These are phyloP conservation scores for Musa balbisiana DNA, from an alignment of 202 grass and related monocot species.

Conservation along the genomic window DNA sequence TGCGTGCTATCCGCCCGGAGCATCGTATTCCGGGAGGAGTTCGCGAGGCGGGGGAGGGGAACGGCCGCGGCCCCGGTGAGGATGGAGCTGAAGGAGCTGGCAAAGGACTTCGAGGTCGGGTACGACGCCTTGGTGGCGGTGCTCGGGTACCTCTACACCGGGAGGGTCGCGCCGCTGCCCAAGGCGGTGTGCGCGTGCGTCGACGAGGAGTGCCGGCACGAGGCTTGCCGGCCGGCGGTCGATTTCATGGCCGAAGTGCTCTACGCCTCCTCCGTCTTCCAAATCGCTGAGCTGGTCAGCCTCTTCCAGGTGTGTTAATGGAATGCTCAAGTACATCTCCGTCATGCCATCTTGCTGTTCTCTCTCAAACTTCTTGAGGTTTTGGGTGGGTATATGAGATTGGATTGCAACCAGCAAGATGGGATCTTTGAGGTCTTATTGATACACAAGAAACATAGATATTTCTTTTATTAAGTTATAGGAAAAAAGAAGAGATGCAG, in stretches of 20 bases:
- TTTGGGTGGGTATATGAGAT: too few species aligned
- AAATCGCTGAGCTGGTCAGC: slow-evolving; percentile 73
- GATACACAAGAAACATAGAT: too few species aligned
- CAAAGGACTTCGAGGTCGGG: slow-evolving; percentile 51
- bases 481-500: too few species aligned
- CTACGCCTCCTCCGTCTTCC: slow-evolving; percentile 70
- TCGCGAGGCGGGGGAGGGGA: slow-evolving; percentile 25
- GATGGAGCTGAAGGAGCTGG: slow-evolving; percentile 45
- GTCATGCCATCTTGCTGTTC: background rate
- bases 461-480: too few species aligned
- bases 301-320: slow-evolving; percentile 68
- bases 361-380: too few species aligned
- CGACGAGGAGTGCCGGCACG: slow-evolving; percentile 66
- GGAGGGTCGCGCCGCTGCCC: slow-evolving; percentile 52
- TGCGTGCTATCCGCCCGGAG: slow-evolving; percentile 26
- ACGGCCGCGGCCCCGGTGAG: background rate
- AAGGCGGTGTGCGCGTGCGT: slow-evolving; percentile 64
- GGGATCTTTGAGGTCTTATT: too few species aligned
- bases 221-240: slow-evolving; percentile 60
- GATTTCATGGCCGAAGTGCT: slow-evolving; percentile 78
- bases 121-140: slow-evolving; percentile 61
- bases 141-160: slow-evolving; percentile 85
- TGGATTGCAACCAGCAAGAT: too few species aligned
- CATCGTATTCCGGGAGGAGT: slow-evolving; percentile 37
- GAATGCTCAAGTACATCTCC: background rate